Percentiles rank a stretch among this genome's conserved stretches.
Conservation (phyloP, 345 rosid genomes). For the Trapa bicornis region DNA sequence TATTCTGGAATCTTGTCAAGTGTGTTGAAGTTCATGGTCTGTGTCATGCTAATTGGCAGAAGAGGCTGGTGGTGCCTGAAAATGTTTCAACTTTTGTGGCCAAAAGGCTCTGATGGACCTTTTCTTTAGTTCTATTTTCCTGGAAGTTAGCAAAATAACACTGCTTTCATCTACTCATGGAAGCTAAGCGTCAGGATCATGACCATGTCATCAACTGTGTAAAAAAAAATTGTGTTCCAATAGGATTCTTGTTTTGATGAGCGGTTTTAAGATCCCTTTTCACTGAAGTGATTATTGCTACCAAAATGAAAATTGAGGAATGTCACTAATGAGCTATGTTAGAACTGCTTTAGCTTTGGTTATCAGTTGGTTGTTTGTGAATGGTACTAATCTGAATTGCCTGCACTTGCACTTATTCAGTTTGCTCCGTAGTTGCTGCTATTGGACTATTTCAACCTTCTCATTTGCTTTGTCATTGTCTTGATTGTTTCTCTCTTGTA, state of each 20-base stretch:
- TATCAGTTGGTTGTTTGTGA: not conserved
- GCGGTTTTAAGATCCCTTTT: no score
- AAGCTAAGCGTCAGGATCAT: no score
- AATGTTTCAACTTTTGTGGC: not conserved
- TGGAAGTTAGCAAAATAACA: no score
- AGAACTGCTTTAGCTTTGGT: not conserved
- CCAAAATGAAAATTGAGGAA: no score
- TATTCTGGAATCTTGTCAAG: not conserved
- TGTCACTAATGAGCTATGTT: not conserved
- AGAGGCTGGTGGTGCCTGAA: not conserved
- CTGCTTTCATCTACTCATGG: no score
- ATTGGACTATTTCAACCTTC: not conserved
- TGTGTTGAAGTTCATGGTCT: not conserved
- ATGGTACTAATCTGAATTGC: not conserved
- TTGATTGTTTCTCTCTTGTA: slow-evolving; percentile 16
- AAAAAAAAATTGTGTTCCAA: no score
- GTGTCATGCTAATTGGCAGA: not conserved
- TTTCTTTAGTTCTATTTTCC: not conserved
- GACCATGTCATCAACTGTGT: no score
- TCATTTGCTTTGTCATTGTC: not conserved
- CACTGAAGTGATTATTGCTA: no score
- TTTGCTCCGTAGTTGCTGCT: not conserved
- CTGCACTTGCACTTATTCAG: not conserved
- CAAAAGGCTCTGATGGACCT: not conserved
- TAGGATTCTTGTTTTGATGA: no score